Conservation (phyloP, 352 stramenopile species). For the Phytophthora colocasiae region DNA sequence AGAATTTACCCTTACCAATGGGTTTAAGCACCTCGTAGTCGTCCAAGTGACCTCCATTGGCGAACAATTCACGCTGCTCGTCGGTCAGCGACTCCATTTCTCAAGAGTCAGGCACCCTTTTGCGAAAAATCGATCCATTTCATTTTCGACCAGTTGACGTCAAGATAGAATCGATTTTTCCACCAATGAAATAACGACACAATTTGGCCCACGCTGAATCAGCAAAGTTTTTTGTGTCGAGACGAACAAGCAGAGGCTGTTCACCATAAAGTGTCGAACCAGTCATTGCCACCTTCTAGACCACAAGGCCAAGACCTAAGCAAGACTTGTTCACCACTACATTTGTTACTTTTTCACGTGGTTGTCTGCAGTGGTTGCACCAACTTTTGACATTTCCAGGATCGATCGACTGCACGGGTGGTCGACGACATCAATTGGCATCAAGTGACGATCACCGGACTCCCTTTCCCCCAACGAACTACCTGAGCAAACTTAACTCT, state of each 20-base stretch:
- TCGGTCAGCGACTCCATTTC: constrained; percentile 83
- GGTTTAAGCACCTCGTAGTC: constrained; percentile 89
- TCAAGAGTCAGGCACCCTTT: constrained; percentile 36
- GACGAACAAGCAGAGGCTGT: constrained; percentile 21
- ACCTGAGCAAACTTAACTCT: constrained; percentile 1
- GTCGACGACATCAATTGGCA: constrained; percentile 27
- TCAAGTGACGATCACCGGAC: constrained; percentile 7
- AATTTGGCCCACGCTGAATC: constrained; percentile 30
- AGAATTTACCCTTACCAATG: constrained; percentile 95
- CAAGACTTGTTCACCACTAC: constrained; percentile 20
- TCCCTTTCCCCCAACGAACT: constrained; percentile 1
- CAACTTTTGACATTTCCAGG: constrained; percentile 30
- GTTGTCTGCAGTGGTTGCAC: constrained; percentile 5
- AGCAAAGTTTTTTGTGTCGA: constrained; percentile 25
- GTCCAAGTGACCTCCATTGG: constrained; percentile 51
- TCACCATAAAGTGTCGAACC: constrained; percentile 13
- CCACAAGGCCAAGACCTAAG: constrained; percentile 15
- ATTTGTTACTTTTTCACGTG: constrained; percentile 3
- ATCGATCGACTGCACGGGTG: constrained; percentile 27
- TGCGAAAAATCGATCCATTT: constrained; percentile 11
- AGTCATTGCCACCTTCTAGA: constrained; percentile 24
- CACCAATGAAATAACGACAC: constrained; percentile 25
- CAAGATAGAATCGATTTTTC: not conserved
- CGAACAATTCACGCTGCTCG: constrained; percentile 76
- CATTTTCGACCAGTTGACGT: constrained; percentile 26